These are phyloP conservation scores for Lentinula detonsa DNA, from an alignment of 768 basidiomycete genomes.

Conservation along the genomic window DNA sequence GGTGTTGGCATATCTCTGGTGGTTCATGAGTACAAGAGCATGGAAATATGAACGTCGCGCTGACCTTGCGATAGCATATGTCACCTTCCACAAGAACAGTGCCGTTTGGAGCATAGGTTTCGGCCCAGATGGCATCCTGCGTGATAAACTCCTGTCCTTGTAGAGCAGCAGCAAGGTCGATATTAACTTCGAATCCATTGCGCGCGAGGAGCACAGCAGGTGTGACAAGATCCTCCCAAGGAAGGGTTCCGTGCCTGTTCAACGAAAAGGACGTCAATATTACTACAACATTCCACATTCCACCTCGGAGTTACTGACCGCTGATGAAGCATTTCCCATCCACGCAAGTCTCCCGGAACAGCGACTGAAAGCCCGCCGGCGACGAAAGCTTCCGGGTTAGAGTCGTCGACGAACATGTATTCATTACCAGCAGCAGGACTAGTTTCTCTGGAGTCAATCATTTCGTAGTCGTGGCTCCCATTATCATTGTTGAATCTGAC, in stretches of 20 bases:
- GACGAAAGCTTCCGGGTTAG: conserved; percentile 23
- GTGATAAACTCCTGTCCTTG: conserved; percentile 5
- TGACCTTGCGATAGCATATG: conserved; percentile 15
- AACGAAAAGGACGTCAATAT: neutral
- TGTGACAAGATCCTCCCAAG: conserved; percentile 36
- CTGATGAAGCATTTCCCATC: conserved; percentile 36
- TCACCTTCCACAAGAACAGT: conserved; percentile 13
- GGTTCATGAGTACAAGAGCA: too few relatives aligned
- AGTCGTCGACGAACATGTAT: conserved; percentile 29
- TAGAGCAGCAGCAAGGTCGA: conserved; percentile 11
- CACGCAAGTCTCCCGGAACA: conserved; percentile 45
- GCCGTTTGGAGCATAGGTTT: conserved; percentile 21
- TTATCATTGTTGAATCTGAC: conserved; percentile 4
- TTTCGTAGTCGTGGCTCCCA: conserved; percentile 5
- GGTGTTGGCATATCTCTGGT: conserved; percentile 17
- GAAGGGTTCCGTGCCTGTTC: conserved; percentile 31
- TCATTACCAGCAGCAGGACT: conserved; percentile 29
- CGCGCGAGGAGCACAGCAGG: conserved; percentile 35
- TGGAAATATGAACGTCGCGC: neutral
- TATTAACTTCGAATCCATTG: conserved; percentile 13
- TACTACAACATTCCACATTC: neutral
- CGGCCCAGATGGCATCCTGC: conserved; percentile 18
- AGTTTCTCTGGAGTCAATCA: conserved; percentile 44
- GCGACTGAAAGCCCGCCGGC: conserved; percentile 42
- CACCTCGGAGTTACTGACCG: neutral